phyloP scores from a whole-genome alignment of 176 grass and related monocot species.

The Rhynchospora breviuscula region DNA sequence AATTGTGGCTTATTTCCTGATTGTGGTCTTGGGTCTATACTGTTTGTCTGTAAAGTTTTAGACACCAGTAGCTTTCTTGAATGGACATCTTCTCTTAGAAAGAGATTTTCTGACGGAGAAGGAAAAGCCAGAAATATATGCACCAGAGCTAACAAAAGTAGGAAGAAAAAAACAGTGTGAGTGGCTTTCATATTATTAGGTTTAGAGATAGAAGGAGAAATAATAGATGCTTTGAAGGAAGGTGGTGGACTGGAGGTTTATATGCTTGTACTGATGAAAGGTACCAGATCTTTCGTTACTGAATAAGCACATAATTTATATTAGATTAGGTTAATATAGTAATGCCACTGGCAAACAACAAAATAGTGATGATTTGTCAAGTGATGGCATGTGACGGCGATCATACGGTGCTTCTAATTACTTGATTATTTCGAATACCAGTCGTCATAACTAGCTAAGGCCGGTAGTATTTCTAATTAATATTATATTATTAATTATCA shows the following conservation, averaged over 20 bases:
- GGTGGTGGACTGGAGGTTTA: not conserved
- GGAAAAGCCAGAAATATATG: conserved; percentile 9
- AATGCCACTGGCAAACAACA: not conserved
- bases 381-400: conserved; percentile 6
- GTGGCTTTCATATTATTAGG: not conserved
- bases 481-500: not conserved
- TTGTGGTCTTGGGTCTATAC: not conserved
- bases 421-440: not conserved
- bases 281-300: conserved; percentile 2
- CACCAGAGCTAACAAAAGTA: not conserved
- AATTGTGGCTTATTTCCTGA: not conserved
- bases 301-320: not conserved
- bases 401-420: not conserved
- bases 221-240: conserved; percentile 6
- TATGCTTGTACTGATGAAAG: conserved; percentile 2
- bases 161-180: not conserved
- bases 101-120: conserved; percentile 7
- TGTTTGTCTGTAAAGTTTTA: conserved; percentile 4
- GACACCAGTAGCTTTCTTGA: conserved; percentile 13
- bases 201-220: not conserved
- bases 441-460: not conserved
- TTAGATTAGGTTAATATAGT: conserved; percentile 5
- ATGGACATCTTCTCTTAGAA: not conserved
- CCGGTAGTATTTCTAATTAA: not conserved
- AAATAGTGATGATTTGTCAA: not conserved